Conservation (phyloP, 1,139 yeast genomes). For the Kodamaea sp. region DNA sequence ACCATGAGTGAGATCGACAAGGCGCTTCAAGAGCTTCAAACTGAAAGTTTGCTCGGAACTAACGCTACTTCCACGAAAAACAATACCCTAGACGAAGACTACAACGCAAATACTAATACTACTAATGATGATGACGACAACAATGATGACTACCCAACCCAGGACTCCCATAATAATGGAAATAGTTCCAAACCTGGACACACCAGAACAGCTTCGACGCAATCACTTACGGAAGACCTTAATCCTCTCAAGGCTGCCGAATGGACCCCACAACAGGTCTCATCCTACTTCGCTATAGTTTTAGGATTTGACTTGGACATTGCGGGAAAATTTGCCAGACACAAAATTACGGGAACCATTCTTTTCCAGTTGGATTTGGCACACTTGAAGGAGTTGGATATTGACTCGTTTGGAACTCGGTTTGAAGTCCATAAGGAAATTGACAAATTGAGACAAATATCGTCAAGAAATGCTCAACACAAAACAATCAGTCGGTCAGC, state of each 20-base stretch:
- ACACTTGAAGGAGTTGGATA: constrained; percentile 87
- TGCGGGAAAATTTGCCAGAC: constrained; percentile 78
- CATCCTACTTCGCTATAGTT: constrained; percentile 64
- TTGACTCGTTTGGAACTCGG: constrained; percentile 90
- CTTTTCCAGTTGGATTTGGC: constrained; percentile 82
- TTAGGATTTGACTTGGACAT: constrained; percentile 74
- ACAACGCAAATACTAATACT: constrained; percentile 1
- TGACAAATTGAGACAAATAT: constrained; percentile 56
- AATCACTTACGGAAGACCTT: constrained; percentile 35
- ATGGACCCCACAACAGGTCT: constrained; percentile 92
- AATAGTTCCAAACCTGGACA: constrained; percentile 4
- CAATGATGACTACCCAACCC: constrained; percentile 2
- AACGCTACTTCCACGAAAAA: constrained; percentile 9
- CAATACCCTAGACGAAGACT: constrained; percentile 4
- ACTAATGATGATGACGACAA: constrained; percentile 1
- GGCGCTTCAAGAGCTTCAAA: constrained; percentile 72
- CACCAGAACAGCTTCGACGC: constrained; percentile 12
- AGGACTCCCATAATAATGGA: not conserved
- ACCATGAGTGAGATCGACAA: constrained; percentile 83
- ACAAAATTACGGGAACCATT: constrained; percentile 86
- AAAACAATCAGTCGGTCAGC: constrained; percentile 14
- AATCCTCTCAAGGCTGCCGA: constrained; percentile 51
- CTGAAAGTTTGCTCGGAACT: constrained; percentile 21
- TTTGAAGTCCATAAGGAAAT: constrained; percentile 90
- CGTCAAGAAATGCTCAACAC: constrained; percentile 17